Base-by-base conservation (phyloP, 1,284 basidiomycete species). In the Puccinia novopanici region DNA sequence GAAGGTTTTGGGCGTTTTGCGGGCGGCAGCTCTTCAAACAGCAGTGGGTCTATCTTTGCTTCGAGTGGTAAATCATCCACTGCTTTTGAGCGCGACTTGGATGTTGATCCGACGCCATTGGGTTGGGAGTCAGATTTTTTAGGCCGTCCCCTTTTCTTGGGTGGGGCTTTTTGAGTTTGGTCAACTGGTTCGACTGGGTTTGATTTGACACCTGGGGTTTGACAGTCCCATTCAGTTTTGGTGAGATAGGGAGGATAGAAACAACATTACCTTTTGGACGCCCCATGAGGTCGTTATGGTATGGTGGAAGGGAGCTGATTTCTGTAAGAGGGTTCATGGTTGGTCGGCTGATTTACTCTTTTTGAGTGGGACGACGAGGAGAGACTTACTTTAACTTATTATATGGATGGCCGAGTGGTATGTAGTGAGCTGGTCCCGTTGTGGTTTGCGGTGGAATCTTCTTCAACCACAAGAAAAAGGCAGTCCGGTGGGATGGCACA, bases 71-170 rank as follows among this genome's bases (percentile, higher is more conserved):
- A 68, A 27, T 68, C 42, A 24, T 48, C 40, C 4, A 48, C 48
- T 24, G 3, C 42, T 4, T 48, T 68, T 17, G 67, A 48, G 27
- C 13, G 34, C 34, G 42, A 3, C 50, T 50, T 48, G 8, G 67
- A 50, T 2, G 42, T 68, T 17, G 67, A 34, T 3, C n/a, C 67
- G 13, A 17, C 12, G 12, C 67, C 48, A 27, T 68, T 52, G 3
- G 67, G 67, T 12, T 15, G 42, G 10, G 42, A 3, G 22, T 68
- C 67, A 24, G 67, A 30, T 48, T 68, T 68, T 34, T 68, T 68
- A 8, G 67, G 67, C 40, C 67, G 67, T 68, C 67, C 67, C 48
- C 67, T 48, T 50, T 63, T 63, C 8, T 40, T 63, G 5, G 59
- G 24, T n/a, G 59, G 59, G 17, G 59, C 59, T 40, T 63, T 40